Conservation (phyloP, 441 rosid genomes). For the Aleurites moluccanus region DNA sequence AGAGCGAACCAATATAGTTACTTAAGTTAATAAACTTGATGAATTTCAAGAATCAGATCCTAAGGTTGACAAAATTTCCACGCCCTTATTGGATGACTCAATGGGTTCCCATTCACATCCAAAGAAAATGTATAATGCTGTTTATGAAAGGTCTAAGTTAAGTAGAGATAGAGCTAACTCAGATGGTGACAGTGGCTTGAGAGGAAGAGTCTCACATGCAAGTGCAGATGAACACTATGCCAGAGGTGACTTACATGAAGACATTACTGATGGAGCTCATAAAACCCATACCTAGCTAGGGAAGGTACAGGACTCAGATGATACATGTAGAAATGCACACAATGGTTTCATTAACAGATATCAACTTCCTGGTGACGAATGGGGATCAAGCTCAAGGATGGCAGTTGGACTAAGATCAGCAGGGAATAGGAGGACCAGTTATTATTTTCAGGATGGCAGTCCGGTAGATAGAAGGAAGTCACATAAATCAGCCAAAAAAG, state of each 20-base stretch:
- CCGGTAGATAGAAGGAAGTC: slow-evolving; percentile 53
- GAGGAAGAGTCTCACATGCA: slow-evolving; percentile 49
- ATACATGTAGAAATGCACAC: slow-evolving; percentile 25
- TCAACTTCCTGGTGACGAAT: slow-evolving; percentile 57
- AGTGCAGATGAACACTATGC: slow-evolving; percentile 38
- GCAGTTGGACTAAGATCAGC: slow-evolving; percentile 75
- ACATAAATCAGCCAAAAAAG: slow-evolving; percentile 53
- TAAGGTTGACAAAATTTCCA: slow-evolving; percentile 37
- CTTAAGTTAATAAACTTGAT: slow-evolving; percentile 27
- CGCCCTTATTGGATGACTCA: slow-evolving; percentile 34
- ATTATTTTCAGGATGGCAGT: slow-evolving; percentile 53
- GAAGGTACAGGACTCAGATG: slow-evolving; percentile 42
- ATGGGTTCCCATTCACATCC: slow-evolving; percentile 37
- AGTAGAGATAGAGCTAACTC: slow-evolving; percentile 44
- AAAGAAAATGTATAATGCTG: slow-evolving; percentile 70
- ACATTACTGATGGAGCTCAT: slow-evolving; percentile 39
- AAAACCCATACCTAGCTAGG: slow-evolving; percentile 34
- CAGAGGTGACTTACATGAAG: slow-evolving; percentile 41
- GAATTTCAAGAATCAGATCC: slow-evolving; percentile 38
- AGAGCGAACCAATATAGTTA: slow-evolving; percentile 18
- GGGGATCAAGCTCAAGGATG: slow-evolving; percentile 66
- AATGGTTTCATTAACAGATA: slow-evolving; percentile 35
- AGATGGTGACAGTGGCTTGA: slow-evolving; percentile 37
- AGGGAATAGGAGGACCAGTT: slow-evolving; percentile 79
- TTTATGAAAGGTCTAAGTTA: slow-evolving; percentile 76